phyloP scores from a whole-genome alignment of 257 asterid genomes.

The Solanum microdontum region DNA sequence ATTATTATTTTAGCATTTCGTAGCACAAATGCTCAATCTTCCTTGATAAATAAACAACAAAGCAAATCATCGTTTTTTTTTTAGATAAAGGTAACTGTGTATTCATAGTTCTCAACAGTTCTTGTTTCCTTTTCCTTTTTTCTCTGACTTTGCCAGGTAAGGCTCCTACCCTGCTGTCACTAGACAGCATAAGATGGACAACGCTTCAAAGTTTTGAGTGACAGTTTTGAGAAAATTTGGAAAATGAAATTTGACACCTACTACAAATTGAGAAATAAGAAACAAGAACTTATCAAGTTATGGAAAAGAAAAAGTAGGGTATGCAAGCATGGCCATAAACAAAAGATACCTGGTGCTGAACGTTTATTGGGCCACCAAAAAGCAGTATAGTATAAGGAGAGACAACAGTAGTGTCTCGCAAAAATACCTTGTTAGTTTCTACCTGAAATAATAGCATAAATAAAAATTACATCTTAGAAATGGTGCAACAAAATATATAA shows the following conservation, averaged over 20 bases:
- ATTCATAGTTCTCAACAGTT: background rate
- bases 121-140: background rate
- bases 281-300: background rate
- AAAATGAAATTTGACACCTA: background rate
- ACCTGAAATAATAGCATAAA: slow-evolving; percentile 42
- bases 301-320: background rate
- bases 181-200: background rate
- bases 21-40: background rate
- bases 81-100: background rate
- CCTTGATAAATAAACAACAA: background rate
- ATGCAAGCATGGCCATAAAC: background rate
- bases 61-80: background rate
- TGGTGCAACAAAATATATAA: slow-evolving; percentile 4
- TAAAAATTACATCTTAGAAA: background rate
- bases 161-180: background rate
- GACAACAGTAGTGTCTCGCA: slow-evolving; percentile 79
- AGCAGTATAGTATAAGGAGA: slow-evolving; percentile 86
- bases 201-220: background rate
- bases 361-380: slow-evolving; percentile 83
- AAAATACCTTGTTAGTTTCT: slow-evolving; percentile 77
- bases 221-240: background rate
- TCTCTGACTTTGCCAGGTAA: background rate
- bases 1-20: background rate
- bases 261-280: background rate
- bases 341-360: slow-evolving; percentile 79